Conservation (phyloP, 371 early-diverging fungal genomes). For the Mortierella sp. region DNA sequence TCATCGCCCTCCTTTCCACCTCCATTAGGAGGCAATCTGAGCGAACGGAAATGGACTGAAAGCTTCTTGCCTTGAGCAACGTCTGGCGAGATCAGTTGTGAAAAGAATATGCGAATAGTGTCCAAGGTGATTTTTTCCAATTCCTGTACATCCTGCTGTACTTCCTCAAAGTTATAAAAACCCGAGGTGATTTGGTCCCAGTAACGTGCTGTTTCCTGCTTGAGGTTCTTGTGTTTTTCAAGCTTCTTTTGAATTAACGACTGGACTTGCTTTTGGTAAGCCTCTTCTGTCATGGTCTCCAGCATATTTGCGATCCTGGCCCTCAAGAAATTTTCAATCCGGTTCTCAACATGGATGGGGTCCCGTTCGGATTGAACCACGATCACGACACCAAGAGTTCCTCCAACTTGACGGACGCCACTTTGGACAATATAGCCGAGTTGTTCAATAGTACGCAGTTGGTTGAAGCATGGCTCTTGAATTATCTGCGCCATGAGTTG, state of each 20-base stretch:
- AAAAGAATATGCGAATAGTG: conserved; percentile 59
- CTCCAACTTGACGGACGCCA: conserved; percentile 68
- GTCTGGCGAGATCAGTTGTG: conserved; percentile 66
- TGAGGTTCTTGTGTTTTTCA: conserved; percentile 88
- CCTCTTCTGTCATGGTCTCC: conserved; percentile 72
- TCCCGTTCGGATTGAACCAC: conserved; percentile 90
- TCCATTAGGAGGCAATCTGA: conserved; percentile 56
- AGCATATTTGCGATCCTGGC: conserved; percentile 56
- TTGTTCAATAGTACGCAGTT: conserved; percentile 91
- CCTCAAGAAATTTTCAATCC: conserved; percentile 82
- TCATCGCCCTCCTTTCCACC: conserved; percentile 20
- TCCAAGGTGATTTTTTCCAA: conserved; percentile 62
- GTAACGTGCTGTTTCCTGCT: conserved; percentile 76
- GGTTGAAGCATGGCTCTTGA: conserved; percentile 91
- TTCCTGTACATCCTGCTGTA: conserved; percentile 46
- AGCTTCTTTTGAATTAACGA: conserved; percentile 79
- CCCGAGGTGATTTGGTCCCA: conserved; percentile 83
- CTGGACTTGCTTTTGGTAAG: conserved; percentile 77
- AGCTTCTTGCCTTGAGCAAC: conserved; percentile 66
- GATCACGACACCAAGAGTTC: conserved; percentile 74
- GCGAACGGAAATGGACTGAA: conserved; percentile 76
- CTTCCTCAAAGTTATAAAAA: conserved; percentile 85
- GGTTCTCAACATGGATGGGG: conserved; percentile 81
- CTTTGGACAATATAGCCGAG: conserved; percentile 85
- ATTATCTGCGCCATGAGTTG: conserved; percentile 81